phyloP scores from a whole-genome alignment of 2,329 filamentous ascomycete species.

The Fusarium sp. region DNA sequence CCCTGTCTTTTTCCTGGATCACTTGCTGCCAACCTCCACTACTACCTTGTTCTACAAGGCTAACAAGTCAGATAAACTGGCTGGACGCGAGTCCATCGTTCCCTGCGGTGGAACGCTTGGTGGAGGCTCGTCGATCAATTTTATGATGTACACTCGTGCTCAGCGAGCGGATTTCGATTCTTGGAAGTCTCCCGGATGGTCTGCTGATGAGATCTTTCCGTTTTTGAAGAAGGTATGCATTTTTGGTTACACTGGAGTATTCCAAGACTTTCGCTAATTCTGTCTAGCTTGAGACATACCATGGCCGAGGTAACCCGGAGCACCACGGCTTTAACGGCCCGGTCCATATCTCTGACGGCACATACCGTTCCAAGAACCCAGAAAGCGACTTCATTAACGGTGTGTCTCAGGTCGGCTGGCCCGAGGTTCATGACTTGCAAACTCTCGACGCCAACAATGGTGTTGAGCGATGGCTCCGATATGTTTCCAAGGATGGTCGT shows the following conservation, averaged over 20 bases:
- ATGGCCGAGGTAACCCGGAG: constrained; percentile 54
- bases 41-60: constrained; percentile 43
- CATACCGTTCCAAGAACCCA: constrained; percentile 51
- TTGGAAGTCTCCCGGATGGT: constrained; percentile 50
- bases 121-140: constrained; percentile 47
- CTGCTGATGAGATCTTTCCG: constrained; percentile 45
- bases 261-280: neutral
- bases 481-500: constrained; percentile 58
- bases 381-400: constrained; percentile 62
- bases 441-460: constrained; percentile 54
- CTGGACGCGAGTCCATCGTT: constrained; percentile 39
- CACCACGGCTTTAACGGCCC: constrained; percentile 65
- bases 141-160: constrained; percentile 48
- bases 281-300: constrained; percentile 63
- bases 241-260: neutral
- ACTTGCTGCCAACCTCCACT: constrained; percentile 38
- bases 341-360: constrained; percentile 63
- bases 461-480: constrained; percentile 48
- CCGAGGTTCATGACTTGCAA: constrained; percentile 63
- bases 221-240: constrained; percentile 45
- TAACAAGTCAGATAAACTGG: constrained; percentile 38
- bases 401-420: constrained; percentile 57
- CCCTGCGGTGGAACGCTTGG: constrained; percentile 44
- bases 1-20: constrained; percentile 41
- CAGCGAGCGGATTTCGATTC: constrained; percentile 47